Base-by-base conservation (phyloP, 352 stramenopile genomes). In the Pythium oligandrum region DNA sequence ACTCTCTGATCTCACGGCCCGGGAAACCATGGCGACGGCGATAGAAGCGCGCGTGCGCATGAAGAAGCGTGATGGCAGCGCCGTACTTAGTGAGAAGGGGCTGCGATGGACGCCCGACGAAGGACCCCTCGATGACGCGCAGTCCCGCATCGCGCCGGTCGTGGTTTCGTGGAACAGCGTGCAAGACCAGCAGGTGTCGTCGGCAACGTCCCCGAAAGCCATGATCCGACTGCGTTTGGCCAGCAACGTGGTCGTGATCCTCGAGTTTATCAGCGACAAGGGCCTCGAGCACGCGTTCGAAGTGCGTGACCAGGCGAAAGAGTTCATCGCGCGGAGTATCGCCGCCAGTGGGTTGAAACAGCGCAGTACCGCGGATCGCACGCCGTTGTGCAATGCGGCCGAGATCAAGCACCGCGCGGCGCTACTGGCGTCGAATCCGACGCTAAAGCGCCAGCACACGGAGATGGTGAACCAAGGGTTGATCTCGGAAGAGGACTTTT, bases 381-480 rank as follows among this genome's bases (percentile, higher is more conserved):
- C 70, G 39, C 65, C 78, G 48, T 63, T 90, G 12, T 88, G 78
- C 54, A 92, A 80, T 54, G 64, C 78, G 37, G 73, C 73, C 9
- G 84, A 94, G 66, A 90, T 90, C 63, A 92, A 94, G 64, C 81
- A 92, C 59, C 81, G 84, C 39, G 81, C 82, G 9, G 82, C 80
- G 26, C 57, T 94, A 37, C 63, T 94, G 17, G 82, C 83, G 6
- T 70, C 80, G 35, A 85, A 86, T 43, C 70, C 78, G 39, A 84
- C 77, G 31, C 80, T 94, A 30, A 94, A 94, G 58, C 68, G 84
- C 4, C 84, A 94, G 51, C 81, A 94, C 59, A 90, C 67, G 10
- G 84, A 94, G 58, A 94, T 94, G 84, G 84, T 94, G 45, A 90
- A 88, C 63, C 75, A 90, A 39, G 84, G 82, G 17, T 63, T 94